Percentiles rank a stretch among this genome's conserved stretches.
Conservation (phyloP, 2,329 filamentous ascomycete genomes). For the Fusarium dimerum region DNA sequence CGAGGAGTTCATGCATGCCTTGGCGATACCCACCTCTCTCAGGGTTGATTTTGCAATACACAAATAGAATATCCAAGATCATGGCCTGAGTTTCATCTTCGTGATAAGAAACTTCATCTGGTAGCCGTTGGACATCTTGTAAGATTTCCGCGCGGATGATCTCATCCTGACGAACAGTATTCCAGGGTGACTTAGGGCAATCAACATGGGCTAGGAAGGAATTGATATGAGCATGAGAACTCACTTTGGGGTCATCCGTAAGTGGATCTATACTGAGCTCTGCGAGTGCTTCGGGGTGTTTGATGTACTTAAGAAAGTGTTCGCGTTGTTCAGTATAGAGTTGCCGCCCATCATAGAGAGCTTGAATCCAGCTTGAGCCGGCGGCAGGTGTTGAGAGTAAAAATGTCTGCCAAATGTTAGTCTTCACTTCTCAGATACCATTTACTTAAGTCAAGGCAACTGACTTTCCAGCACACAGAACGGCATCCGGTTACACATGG, state of each 20-base stretch:
- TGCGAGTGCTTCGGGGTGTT: conserved; percentile 77
- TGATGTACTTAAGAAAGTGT: conserved; percentile 79
- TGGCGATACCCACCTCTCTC: conserved; percentile 89
- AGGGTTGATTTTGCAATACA: conserved; percentile 92
- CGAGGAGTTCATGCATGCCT: conserved; percentile 96
- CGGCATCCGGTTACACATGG: conserved; percentile 73
- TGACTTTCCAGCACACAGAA: conserved; percentile 90
- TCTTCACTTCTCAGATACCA: conserved; percentile 5
- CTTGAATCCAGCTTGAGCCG: conserved; percentile 66
- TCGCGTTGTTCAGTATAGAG: conserved; percentile 73
- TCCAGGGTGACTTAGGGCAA: conserved; percentile 78
- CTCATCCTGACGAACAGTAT: conserved; percentile 82
- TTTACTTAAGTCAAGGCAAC: neutral
- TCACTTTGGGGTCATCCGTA: conserved; percentile 70
- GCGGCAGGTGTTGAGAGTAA: conserved; percentile 72
- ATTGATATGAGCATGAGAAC: conserved; percentile 11
- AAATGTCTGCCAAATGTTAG: conserved; percentile 61
- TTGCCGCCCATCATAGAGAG: conserved; percentile 67
- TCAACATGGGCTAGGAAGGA: conserved; percentile 5
- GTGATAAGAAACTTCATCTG: conserved; percentile 89
- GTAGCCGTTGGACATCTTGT: conserved; percentile 92
- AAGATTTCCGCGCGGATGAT: conserved; percentile 82
- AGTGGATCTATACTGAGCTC: conserved; percentile 77
- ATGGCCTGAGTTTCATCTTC: conserved; percentile 75
- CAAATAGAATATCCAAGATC: conserved; percentile 86